Evolutionary conservation across 352 stramenopile species (phyloP).

Genomic region (Phytophthora citricola): DNA sequence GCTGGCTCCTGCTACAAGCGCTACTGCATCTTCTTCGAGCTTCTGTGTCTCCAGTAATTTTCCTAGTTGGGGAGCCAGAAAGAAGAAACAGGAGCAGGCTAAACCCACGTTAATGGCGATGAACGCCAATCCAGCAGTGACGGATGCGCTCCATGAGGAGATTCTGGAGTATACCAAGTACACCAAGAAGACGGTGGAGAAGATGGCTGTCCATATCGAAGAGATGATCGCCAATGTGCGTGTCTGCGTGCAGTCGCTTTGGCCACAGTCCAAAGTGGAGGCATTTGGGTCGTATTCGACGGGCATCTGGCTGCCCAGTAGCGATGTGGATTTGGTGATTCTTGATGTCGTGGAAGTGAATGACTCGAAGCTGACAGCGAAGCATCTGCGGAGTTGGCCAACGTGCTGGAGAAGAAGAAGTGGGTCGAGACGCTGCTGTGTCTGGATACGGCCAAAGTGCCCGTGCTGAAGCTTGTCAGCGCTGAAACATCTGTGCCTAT

Average conservation of each 20-base stretch:
- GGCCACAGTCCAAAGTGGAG: slow-evolving; percentile 78
- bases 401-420: slow-evolving; percentile 58
- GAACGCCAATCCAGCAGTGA: slow-evolving; percentile 28
- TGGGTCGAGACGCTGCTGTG: slow-evolving; percentile 88
- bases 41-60: slow-evolving; percentile 35
- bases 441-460: slow-evolving; percentile 85
- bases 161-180: slow-evolving; percentile 83
- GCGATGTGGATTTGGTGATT: slow-evolving; percentile 88
- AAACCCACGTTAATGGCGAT: neutral
- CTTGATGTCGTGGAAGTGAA: slow-evolving; percentile 75
- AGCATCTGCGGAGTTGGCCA: slow-evolving; percentile 67
- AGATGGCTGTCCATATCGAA: slow-evolving; percentile 85
- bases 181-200: slow-evolving; percentile 71
- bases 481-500: slow-evolving; percentile 80
- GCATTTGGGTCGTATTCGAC: slow-evolving; percentile 89
- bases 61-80: slow-evolving; percentile 44
- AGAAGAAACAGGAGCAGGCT: slow-evolving; percentile 26
- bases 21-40: slow-evolving; percentile 3
- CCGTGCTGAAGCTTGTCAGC: slow-evolving; percentile 84
- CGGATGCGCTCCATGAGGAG: slow-evolving; percentile 73
- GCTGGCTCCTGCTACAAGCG: slow-evolving; percentile 40
- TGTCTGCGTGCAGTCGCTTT: slow-evolving; percentile 69
- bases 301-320: slow-evolving; percentile 87
- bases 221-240: slow-evolving; percentile 84
- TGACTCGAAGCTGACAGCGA: slow-evolving; percentile 60